These are phyloP conservation scores for Saraca asoca DNA, from an alignment of 331 rosid species.

Conservation along the genomic window DNA sequence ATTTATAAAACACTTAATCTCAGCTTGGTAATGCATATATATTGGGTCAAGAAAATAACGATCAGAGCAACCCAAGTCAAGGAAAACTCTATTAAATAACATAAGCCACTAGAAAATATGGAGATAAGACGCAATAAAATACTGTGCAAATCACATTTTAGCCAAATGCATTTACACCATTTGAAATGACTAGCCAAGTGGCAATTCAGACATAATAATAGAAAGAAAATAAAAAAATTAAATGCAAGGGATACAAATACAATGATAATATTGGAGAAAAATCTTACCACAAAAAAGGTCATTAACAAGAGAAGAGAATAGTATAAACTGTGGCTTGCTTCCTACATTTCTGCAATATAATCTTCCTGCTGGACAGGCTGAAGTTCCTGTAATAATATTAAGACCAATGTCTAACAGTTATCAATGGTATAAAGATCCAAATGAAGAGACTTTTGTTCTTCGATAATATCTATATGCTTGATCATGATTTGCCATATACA, in stretches of 20 bases:
- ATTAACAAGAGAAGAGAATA: conserved; percentile 76
- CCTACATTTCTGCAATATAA: conserved; percentile 82
- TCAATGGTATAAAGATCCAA: conserved; percentile 7
- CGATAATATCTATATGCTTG: no score
- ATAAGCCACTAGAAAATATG: conserved; percentile 2
- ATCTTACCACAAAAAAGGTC: conserved; percentile 79
- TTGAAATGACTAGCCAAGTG: conserved; percentile 1
- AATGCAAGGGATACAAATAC: background rate
- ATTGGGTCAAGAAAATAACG: conserved; percentile 8
- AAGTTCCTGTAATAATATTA: conserved; percentile 69
- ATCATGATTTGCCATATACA: no score
- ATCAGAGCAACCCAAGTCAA: conserved; percentile 9
- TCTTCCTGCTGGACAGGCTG: conserved; percentile 76
- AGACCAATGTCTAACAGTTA: conserved; percentile 26
- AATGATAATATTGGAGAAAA: background rate
- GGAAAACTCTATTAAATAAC: conserved; percentile 9
- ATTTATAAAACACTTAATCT: conserved; percentile 14
- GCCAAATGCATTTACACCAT: background rate
- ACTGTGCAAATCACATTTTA: conserved; percentile 1
- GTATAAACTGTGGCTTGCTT: conserved; percentile 71
- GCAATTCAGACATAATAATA: background rate
- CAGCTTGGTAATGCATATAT: background rate
- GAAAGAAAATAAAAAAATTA: background rate
- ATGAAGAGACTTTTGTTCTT: background rate
- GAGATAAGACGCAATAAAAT: background rate